These are phyloP conservation scores for Wickerhamomyces bovis DNA, from an alignment of 805 yeast species.

Conservation along the genomic window DNA sequence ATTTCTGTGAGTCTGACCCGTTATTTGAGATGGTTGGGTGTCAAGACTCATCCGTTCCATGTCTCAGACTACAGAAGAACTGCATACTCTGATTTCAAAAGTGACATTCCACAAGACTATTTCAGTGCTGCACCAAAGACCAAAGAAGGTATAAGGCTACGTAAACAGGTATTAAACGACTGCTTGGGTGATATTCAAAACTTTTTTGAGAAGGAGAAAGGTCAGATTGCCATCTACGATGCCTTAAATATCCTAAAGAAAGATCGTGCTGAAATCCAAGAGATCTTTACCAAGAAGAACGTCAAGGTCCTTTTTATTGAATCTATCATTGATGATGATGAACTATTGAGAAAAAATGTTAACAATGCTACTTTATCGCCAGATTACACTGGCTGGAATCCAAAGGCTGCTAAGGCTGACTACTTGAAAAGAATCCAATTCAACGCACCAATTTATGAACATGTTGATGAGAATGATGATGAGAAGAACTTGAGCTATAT, in stretches of 20 bases:
- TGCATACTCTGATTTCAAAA: slow-evolving; percentile 27
- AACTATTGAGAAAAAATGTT: slow-evolving; percentile 67
- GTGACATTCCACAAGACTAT: slow-evolving; percentile 61
- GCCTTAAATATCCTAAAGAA: slow-evolving; percentile 81
- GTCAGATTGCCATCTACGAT: slow-evolving; percentile 95
- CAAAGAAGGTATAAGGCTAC: slow-evolving; percentile 42
- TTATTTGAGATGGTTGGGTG: slow-evolving; percentile 94
- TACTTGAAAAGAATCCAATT: slow-evolving; percentile 66
- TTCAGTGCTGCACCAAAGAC: slow-evolving; percentile 50
- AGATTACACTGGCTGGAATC: slow-evolving; percentile 76
- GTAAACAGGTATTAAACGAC: slow-evolving; percentile 52
- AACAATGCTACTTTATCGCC: slow-evolving; percentile 83
- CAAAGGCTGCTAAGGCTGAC: slow-evolving; percentile 67
- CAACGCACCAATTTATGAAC: slow-evolving; percentile 67
- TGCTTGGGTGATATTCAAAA: slow-evolving; percentile 64
- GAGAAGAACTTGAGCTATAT: slow-evolving; percentile 63
- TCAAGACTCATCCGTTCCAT: slow-evolving; percentile 85
- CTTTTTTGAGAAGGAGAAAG: slow-evolving; percentile 70
- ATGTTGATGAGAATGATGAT: slow-evolving; percentile 41
- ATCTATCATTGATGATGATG: slow-evolving; percentile 69
- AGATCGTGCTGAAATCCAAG: slow-evolving; percentile 55
- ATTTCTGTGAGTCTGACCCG: slow-evolving; percentile 87
- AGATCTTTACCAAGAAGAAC: slow-evolving; percentile 46
- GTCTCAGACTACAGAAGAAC: slow-evolving; percentile 84
- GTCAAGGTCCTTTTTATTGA: slow-evolving; percentile 86